Evolutionary conservation across 2,329 filamentous ascomycete species (phyloP).

Genomic region (Mycosphaerella sp.): DNA sequence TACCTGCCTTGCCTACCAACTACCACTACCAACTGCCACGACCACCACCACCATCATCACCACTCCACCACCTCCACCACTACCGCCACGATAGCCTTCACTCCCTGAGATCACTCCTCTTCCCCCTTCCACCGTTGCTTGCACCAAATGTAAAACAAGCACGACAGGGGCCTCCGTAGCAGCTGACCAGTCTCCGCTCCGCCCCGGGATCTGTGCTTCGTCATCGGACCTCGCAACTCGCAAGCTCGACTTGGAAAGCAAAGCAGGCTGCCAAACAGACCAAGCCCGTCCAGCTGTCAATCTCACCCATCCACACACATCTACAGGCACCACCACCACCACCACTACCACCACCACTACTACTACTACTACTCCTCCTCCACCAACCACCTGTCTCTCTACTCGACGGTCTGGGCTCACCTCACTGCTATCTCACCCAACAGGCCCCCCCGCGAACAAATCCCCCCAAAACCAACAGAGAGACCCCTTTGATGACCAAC

Average conservation of each 20-base stretch:
- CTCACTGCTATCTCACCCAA: neutral
- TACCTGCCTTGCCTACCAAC: too few relatives aligned
- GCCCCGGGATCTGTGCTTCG: constrained; percentile 15
- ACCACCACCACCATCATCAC: neutral
- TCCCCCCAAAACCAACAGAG: neutral
- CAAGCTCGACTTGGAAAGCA: constrained; percentile 7
- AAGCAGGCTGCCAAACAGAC: neutral
- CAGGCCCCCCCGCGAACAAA: constrained; percentile 1
- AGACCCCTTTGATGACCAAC: constrained; percentile 16
- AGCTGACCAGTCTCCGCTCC: constrained; percentile 17
- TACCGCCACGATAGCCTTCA: neutral
- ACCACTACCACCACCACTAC: neutral
- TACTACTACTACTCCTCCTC: neutral
- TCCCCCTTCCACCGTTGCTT: neutral
- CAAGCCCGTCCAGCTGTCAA: constrained; percentile 1
- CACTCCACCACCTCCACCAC: too few relatives aligned
- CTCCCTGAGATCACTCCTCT: neutral
- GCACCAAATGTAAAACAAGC: constrained; percentile 17
- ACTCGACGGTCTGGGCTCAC: constrained; percentile 1
- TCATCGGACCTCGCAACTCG: constrained; percentile 12
- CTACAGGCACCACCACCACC: neutral
- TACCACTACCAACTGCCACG: too few relatives aligned
- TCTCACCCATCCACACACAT: constrained; percentile 2
- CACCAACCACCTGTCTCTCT: neutral
- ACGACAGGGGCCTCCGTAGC: constrained; percentile 16